Evolutionary conservation across 2,329 filamentous ascomycete species (phyloP).

Genomic region (Claviceps purpurea): DNA sequence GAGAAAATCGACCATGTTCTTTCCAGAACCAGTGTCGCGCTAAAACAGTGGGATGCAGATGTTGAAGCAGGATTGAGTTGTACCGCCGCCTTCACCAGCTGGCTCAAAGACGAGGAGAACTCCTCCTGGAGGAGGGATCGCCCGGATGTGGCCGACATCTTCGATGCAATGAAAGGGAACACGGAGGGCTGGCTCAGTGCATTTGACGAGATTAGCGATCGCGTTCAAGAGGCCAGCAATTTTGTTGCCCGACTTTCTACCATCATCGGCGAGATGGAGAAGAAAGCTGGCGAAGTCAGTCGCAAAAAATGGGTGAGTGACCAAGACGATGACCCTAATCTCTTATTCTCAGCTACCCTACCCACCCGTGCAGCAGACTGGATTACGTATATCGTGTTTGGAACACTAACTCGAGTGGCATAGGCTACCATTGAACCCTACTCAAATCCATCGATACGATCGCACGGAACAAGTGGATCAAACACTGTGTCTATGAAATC

Average conservation of each 20-base stretch:
- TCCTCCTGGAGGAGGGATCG: conserved; percentile 49
- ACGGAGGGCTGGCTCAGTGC: conserved; percentile 80
- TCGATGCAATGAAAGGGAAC: conserved; percentile 83
- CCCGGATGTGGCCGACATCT: conserved; percentile 55
- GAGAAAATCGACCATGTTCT: conserved; percentile 85
- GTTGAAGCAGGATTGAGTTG: conserved; percentile 65
- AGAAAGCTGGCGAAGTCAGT: conserved; percentile 71
- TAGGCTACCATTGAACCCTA: conserved; percentile 13
- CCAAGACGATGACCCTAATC: too few species aligned
- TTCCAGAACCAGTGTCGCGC: conserved; percentile 58
- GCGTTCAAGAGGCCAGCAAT: conserved; percentile 55
- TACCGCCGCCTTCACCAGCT: conserved; percentile 62
- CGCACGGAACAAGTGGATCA: not conserved
- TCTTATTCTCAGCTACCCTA: not conserved
- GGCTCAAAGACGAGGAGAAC: conserved; percentile 54
- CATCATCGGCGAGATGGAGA: conserved; percentile 76
- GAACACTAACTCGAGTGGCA: too few species aligned
- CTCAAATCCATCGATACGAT: conserved; percentile 5
- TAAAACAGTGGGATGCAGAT: conserved; percentile 69
- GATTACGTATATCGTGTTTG: too few species aligned
- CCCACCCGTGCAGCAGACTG: not conserved
- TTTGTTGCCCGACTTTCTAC: conserved; percentile 59
- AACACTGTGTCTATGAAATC: conserved; percentile 4
- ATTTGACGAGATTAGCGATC: conserved; percentile 61
- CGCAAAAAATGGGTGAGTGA: conserved; percentile 56